phyloP scores from a whole-genome alignment of 2,329 filamentous ascomycete species.

The Exophiala phaeomuriformis region DNA sequence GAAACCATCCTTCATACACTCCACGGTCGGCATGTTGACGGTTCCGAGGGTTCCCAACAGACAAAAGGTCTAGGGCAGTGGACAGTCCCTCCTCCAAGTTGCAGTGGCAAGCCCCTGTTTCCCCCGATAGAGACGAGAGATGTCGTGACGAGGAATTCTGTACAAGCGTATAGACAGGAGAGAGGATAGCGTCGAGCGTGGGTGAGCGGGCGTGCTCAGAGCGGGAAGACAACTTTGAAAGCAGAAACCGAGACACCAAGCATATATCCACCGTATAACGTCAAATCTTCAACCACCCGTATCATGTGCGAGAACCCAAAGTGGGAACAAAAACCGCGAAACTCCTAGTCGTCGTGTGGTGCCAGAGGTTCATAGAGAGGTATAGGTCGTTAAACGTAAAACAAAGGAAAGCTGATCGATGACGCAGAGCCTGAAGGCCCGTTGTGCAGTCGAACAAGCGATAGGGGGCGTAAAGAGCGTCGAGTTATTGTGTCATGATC shows the following conservation, averaged over 20 bases:
- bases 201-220: conserved; percentile 14
- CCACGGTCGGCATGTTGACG: conserved; percentile 48
- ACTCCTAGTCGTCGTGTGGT: conserved; percentile 27
- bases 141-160: conserved; percentile 16
- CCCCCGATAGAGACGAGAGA: conserved; percentile 6
- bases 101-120: background rate
- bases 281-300: conserved; percentile 20
- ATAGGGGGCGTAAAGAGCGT: conserved; percentile 22
- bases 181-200: conserved; percentile 8
- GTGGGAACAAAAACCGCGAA: conserved; percentile 16
- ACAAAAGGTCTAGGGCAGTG: conserved; percentile 6
- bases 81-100: no score
- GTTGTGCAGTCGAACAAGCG: conserved; percentile 27
- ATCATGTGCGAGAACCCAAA: conserved; percentile 21
- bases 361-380: conserved; percentile 28
- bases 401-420: conserved; percentile 23
- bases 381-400: conserved; percentile 24
- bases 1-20: conserved; percentile 81
- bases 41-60: background rate
- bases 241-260: conserved; percentile 21
- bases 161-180: conserved; percentile 25
- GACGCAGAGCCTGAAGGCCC: conserved; percentile 27
- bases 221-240: conserved; percentile 18
- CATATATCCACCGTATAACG: conserved; percentile 22
- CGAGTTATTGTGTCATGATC: conserved; percentile 25